Evolutionary conservation across 2,329 filamentous ascomycete genomes (phyloP), one percentile per base, ranked within the genome.

Genomic region (Beauveria asiatica): DNA sequence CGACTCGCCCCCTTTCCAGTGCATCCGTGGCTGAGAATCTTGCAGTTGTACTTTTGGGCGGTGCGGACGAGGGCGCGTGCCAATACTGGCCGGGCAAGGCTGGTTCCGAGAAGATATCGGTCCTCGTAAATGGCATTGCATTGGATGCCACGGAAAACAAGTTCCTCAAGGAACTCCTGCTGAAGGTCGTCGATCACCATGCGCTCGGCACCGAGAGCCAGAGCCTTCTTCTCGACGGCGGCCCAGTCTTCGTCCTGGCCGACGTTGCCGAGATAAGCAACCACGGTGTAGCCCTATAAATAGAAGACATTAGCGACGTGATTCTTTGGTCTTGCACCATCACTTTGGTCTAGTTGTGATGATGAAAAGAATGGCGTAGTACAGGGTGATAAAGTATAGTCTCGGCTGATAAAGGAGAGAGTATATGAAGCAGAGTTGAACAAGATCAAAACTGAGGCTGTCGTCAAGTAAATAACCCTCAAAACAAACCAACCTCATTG

Each of bases 181-280:
- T 83, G 81, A 53, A 92, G 78, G 72, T 92, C 82, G 59, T 80
- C 77, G 63, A 83, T 76, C 63, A 79, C 70, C 68, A 86, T 80
- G 42, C 61, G 57, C 58, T 70, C 67, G 41, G 70, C 70, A n/a
- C 70, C 68, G n/a, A 72, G 65, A 50, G 55, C 59, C 19, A 69
- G 71, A 59, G 87, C 88, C 79, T 90, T 90, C 67, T 80, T 79
- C 75, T 88, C 83, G 55, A 86, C 88, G 61, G 81, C 84, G 60
- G 82, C 80, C 66, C 83, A 90, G 74, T 90, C 86, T 75, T 90
- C 87, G 66, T 84, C 82, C 73, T 89, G 86, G 51, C 87, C 86
- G 67, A 88, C 83, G 75, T 89, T 79, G 73, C 83, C 86, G 72
- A 87, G 77, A 66, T 73, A 77, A 61, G 42, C 55, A 56, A 68